Conservation (phyloP, 805 yeast species). For the Candida yuanshanica region DNA sequence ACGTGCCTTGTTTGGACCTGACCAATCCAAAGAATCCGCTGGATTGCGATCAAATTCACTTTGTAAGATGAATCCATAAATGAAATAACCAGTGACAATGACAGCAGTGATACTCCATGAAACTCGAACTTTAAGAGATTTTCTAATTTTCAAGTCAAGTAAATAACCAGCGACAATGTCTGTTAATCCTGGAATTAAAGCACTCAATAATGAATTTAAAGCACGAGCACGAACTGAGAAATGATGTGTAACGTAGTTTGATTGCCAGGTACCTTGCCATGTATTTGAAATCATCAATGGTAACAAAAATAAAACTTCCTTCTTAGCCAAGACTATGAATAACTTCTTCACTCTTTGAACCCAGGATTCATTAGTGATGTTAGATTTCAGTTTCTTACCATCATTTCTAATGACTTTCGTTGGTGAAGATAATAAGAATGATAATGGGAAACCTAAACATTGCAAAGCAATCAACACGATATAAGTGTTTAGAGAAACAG, state of each 20-base stretch:
- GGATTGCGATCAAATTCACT: conserved; percentile 7
- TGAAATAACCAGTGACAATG: conserved; percentile 14
- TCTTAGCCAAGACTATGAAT: conserved; percentile 9
- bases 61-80: conserved; percentile 17
- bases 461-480: conserved; percentile 22
- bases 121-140: conserved; percentile 11
- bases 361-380: conserved; percentile 7
- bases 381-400: conserved; percentile 16
- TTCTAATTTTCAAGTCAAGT: conserved; percentile 12
- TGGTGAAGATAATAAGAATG: conserved; percentile 21
- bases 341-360: conserved; percentile 5
- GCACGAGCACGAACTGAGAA: conserved; percentile 24
- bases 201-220: conserved; percentile 21
- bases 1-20: conserved; percentile 7
- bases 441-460: conserved; percentile 21
- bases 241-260: conserved; percentile 20
- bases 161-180: conserved; percentile 17
- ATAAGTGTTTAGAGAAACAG: conserved; percentile 23
- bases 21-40: conserved; percentile 18
- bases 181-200: conserved; percentile 14
- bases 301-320: conserved; percentile 16
- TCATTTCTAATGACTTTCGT: conserved; percentile 26
- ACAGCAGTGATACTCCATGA: conserved; percentile 15
- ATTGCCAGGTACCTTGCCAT: conserved; percentile 24
- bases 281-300: conserved; percentile 18